Evolutionary conservation across 2,329 filamentous ascomycete species (phyloP).

Genomic region (Apiospora phragmitis): DNA sequence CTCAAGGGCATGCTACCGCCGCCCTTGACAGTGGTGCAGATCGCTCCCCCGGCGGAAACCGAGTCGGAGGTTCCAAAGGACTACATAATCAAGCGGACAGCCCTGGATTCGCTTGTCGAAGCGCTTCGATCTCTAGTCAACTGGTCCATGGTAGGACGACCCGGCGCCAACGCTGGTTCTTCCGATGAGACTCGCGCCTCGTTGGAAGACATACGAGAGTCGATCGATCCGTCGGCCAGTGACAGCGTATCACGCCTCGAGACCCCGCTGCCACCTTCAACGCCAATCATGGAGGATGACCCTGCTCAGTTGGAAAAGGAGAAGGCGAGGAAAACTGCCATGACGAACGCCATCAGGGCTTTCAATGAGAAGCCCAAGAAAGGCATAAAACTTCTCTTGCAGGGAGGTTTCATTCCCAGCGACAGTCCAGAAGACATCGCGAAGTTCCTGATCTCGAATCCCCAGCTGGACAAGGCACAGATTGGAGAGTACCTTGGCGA

Average conservation of each 20-base stretch:
- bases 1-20: conserved; percentile 82
- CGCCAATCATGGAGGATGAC: conserved; percentile 79
- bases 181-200: conserved; percentile 56
- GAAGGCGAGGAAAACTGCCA: conserved; percentile 89
- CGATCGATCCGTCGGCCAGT: conserved; percentile 69
- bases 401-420: conserved; percentile 84
- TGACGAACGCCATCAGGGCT: conserved; percentile 82
- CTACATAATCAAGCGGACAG: conserved; percentile 87
- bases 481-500: conserved; percentile 95
- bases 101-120: conserved; percentile 85
- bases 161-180: conserved; percentile 59
- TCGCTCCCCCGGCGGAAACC: conserved; percentile 57
- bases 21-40: conserved; percentile 77
- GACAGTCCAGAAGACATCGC: conserved; percentile 81
- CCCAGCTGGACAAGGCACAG: conserved; percentile 85
- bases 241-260: conserved; percentile 64
- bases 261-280: conserved; percentile 61
- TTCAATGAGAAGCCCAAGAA: conserved; percentile 99
- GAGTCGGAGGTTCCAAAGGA: conserved; percentile 81
- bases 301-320: conserved; percentile 92
- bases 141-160: conserved; percentile 71
- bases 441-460: conserved; percentile 76
- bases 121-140: conserved; percentile 87
- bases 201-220: conserved; percentile 61
- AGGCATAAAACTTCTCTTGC: conserved; percentile 80